phyloP scores from a whole-genome alignment of 2,329 filamentous ascomycete species.

The Cercospora brassicicola region DNA sequence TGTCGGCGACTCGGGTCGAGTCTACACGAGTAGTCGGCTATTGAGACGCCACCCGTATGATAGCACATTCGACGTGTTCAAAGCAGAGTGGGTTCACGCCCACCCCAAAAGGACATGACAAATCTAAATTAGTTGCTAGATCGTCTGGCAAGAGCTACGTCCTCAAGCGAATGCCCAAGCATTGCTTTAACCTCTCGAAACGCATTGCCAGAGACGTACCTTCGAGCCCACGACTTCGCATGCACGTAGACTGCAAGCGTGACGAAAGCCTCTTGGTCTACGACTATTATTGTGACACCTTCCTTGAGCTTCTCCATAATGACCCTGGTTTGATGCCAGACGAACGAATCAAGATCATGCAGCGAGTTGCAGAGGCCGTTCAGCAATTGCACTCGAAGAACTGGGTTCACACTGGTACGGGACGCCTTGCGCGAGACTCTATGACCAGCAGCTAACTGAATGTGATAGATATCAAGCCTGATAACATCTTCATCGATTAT shows the following conservation, averaged over 20 bases:
- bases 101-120: not conserved
- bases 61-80: conserved; percentile 36
- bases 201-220: conserved; percentile 39
- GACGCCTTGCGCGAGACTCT: not conserved
- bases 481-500: conserved; percentile 44
- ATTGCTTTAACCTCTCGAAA: conserved; percentile 39
- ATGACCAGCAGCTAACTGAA: not conserved
- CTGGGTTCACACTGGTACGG: conserved; percentile 42
- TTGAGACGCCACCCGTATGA: conserved; percentile 37
- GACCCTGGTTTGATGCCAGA: conserved; percentile 36
- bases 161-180: conserved; percentile 38
- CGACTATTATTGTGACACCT: conserved; percentile 39
- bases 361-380: conserved; percentile 32
- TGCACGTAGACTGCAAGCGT: conserved; percentile 41
- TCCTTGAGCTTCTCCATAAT: conserved; percentile 40
- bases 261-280: conserved; percentile 41
- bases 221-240: conserved; percentile 39
- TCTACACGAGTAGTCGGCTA: conserved; percentile 39
- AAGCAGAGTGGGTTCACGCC: conserved; percentile 38
- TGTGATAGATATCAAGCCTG: conserved; percentile 43
- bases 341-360: conserved; percentile 40
- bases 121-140: conserved; percentile 27
- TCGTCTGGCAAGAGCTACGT: conserved; percentile 38
- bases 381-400: conserved; percentile 41
- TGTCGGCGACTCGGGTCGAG: conserved; percentile 41